Evolutionary conservation across 192 early-diverging fungal species (phyloP).

Genomic region (Rhizophlyctis rosea): DNA sequence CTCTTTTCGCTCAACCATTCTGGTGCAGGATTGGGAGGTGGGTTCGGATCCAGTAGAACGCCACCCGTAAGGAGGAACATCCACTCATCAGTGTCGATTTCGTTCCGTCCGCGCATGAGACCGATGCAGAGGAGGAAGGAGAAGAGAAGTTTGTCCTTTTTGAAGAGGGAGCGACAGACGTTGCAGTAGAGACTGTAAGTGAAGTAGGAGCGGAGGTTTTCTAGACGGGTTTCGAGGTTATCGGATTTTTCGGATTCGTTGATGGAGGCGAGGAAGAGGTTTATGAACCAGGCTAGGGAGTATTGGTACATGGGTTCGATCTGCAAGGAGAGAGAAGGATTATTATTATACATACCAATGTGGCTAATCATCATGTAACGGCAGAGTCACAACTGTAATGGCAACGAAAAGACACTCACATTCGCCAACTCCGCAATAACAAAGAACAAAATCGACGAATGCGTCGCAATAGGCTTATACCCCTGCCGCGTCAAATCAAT

Average conservation of each 20-base stretch:
- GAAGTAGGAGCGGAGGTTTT: slow-evolving; percentile 53
- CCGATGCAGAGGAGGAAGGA: slow-evolving; percentile 61
- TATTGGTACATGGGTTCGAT: slow-evolving; percentile 68
- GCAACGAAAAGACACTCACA: slow-evolving; percentile 24
- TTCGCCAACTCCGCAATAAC: slow-evolving; percentile 63
- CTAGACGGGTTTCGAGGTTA: slow-evolving; percentile 44
- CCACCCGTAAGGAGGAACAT: slow-evolving; percentile 61
- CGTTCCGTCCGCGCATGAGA: slow-evolving; percentile 46
- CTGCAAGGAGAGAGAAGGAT: slow-evolving; percentile 17
- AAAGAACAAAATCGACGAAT: slow-evolving; percentile 61
- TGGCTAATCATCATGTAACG: not conserved
- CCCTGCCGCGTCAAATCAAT: slow-evolving; percentile 60
- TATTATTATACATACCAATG: too few species aligned
- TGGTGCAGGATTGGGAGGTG: slow-evolving; percentile 48
- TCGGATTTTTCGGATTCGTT: slow-evolving; percentile 56
- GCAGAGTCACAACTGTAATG: not conserved
- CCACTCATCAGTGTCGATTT: slow-evolving; percentile 60
- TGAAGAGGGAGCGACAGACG: slow-evolving; percentile 60
- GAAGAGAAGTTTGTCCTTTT: slow-evolving; percentile 62
- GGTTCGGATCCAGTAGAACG: slow-evolving; percentile 35
- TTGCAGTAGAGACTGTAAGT: slow-evolving; percentile 64
- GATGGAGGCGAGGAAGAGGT: slow-evolving; percentile 61
- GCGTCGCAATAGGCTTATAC: slow-evolving; percentile 56
- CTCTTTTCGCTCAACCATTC: slow-evolving; percentile 56
- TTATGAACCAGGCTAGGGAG: slow-evolving; percentile 61